Base-by-base conservation (phyloP, 176 grass and related monocot species). In the Hordeum vulgare region DNA sequence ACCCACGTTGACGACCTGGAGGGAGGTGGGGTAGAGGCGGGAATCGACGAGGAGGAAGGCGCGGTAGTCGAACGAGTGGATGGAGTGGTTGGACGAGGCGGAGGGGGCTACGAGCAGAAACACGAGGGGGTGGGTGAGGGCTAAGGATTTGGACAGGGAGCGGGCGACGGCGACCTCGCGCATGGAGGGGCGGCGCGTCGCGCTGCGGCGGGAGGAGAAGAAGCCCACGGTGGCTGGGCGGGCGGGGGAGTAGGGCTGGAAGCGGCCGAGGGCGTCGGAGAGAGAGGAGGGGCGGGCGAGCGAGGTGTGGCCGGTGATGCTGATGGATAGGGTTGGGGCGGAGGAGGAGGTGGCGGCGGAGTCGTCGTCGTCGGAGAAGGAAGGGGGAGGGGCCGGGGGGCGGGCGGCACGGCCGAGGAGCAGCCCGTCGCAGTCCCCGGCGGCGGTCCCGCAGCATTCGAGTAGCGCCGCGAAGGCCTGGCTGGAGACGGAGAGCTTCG, bases 111-210 rank as follows among this genome's bases (percentile, higher is more conserved):
- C 41, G 28, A 68, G 68, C 47, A 80, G 11, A 69, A 83, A 42
- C 1, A 63, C 71, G 41, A 65, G n/a, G 41, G 70, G 61, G 29
- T 61, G 79, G 60, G 66, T 24, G 78, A 71, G 56, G 56, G 39
- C 35, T 8, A 66, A 63, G 7, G 68, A 24, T 74, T 61, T 64
- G 15, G 71, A 76, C 25, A 91, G 76, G 54, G 89, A 91, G 40
- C 61, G 28, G 26, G 85, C 79, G 35, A 85, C 61, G 56, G 85
- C 76, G 53, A 69, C 80, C 89, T 91, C 85, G 69, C 89, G 80
- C 81, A 91, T 91, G 63, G 89, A 91, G 62, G 85, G 85, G 62
- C 81, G 89, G 54, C 84, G 70, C 2, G 85, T 71, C 21, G 85
- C 68, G 33, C 66, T 35, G 66, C 89, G 81, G 63, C 85, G 85